Evolutionary conservation across 2,329 filamentous ascomycete genomes (phyloP).

Genomic region (Aspergillus unguis): DNA sequence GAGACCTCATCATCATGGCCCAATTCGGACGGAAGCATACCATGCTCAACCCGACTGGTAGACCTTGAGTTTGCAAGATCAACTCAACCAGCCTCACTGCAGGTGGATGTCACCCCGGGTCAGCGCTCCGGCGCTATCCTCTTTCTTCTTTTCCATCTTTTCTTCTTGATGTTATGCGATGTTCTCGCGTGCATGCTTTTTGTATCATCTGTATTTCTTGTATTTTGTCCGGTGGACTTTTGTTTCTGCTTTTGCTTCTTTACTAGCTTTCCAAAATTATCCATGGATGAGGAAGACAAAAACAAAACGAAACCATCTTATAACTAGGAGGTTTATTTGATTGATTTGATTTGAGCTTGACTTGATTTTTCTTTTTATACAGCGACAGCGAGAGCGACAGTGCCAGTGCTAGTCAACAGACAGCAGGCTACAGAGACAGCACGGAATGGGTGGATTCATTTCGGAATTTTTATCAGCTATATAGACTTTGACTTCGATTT

Average conservation of each 20-base stretch:
- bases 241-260: not conserved
- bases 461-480: conserved; percentile 4
- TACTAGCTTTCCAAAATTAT: not conserved
- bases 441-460: conserved; percentile 8
- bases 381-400: conserved; percentile 4
- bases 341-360: not conserved
- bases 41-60: conserved; percentile 4
- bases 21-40: conserved; percentile 1
- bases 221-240: not conserved
- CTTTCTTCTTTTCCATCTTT: not conserved
- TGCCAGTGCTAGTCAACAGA: not conserved
- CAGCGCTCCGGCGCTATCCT: not conserved
- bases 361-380: conserved; percentile 1
- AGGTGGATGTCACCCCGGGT: not conserved
- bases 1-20: not conserved
- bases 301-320: not conserved
- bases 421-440: not conserved
- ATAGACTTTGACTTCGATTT: not conserved
- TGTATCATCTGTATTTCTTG: conserved; percentile 8
- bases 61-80: not conserved
- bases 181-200: not conserved
- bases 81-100: not conserved
- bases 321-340: not conserved
- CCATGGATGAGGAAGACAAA: not conserved
- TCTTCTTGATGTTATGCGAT: not conserved